A percentile compares a stretch with the other conserved stretches of the same genome.
Evolutionary conservation across 73 alveolate genomes (phyloP).

Genomic region (Stentor coeruleus): DNA sequence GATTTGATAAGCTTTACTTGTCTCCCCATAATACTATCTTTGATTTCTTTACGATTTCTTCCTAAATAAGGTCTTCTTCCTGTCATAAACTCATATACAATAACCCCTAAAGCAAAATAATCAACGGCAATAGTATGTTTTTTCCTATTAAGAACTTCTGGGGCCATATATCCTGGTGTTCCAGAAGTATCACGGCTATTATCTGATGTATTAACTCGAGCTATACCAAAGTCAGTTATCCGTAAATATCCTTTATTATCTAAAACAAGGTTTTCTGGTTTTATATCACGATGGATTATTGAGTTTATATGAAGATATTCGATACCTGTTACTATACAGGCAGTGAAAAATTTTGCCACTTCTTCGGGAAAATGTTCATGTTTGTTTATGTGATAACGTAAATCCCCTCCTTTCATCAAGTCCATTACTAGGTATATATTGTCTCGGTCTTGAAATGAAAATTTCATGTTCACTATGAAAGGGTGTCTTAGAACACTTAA

Average conservation of each 20-base stretch:
- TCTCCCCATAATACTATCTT: conserved; percentile 57
- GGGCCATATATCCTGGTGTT: conserved; percentile 86
- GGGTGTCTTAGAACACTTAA: too few relatives aligned
- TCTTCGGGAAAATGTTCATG: conserved; percentile 44
- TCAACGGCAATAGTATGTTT: conserved; percentile 76
- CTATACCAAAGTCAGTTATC: conserved; percentile 86
- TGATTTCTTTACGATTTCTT: conserved; percentile 66
- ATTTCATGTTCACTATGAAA: conserved; percentile 85
- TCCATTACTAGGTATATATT: conserved; percentile 87
- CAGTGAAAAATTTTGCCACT: conserved; percentile 61
- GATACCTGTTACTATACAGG: conserved; percentile 55
- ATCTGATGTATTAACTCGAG: conserved; percentile 76
- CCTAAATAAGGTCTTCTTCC: conserved; percentile 90
- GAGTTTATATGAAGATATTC: conserved; percentile 82
- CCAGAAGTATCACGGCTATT: conserved; percentile 84
- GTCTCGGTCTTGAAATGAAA: conserved; percentile 86
- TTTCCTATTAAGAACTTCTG: conserved; percentile 75
- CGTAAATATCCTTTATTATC: conserved; percentile 69
- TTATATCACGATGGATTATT: conserved; percentile 88
- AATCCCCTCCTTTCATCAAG: conserved; percentile 82
- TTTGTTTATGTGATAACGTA: conserved; percentile 60
- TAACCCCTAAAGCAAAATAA: conserved; percentile 88
- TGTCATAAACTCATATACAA: conserved; percentile 76
- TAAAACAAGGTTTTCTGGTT: conserved; percentile 95
- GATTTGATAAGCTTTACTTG: conserved; percentile 60